Conservation (phyloP, 2,329 filamentous ascomycete genomes). For the Pseudopithomyces maydicus region DNA sequence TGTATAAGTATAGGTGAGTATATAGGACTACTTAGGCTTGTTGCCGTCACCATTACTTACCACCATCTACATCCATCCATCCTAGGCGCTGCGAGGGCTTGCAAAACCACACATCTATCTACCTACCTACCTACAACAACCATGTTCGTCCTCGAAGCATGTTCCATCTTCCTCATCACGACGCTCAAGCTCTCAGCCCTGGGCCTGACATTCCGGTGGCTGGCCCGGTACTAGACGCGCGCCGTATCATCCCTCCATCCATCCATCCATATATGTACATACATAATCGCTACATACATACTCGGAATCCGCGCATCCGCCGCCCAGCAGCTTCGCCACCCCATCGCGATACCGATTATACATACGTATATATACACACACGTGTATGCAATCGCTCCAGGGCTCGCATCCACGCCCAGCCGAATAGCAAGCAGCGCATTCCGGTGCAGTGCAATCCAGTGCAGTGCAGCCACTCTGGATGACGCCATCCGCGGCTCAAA, state of each 20-base stretch:
- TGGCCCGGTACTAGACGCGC: slow-evolving; percentile 23
- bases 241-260: not conserved
- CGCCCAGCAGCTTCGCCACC: too few species aligned
- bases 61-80: not conserved
- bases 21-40: too few species aligned
- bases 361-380: too few species aligned
- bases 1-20: too few species aligned
- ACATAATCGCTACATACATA: too few species aligned
- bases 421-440: not conserved
- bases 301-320: too few species aligned
- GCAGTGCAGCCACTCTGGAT: not conserved
- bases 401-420: too few species aligned
- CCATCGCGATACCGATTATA: too few species aligned
- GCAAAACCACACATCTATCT: not conserved
- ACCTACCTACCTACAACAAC: not conserved
- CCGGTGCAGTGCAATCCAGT: not conserved
- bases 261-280: not conserved
- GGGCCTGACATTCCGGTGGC: slow-evolving; percentile 33
- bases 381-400: too few species aligned
- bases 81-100: not conserved
- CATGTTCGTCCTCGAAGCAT: slow-evolving; percentile 26
- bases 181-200: slow-evolving; percentile 38
- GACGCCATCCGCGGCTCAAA: slow-evolving; percentile 9
- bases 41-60: too few species aligned
- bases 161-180: slow-evolving; percentile 30